Evolutionary conservation across 805 yeast genomes (phyloP), one percentile per base, ranked within the genome.

Genomic region (Cyberlindnera nakhonratchasimensis): DNA sequence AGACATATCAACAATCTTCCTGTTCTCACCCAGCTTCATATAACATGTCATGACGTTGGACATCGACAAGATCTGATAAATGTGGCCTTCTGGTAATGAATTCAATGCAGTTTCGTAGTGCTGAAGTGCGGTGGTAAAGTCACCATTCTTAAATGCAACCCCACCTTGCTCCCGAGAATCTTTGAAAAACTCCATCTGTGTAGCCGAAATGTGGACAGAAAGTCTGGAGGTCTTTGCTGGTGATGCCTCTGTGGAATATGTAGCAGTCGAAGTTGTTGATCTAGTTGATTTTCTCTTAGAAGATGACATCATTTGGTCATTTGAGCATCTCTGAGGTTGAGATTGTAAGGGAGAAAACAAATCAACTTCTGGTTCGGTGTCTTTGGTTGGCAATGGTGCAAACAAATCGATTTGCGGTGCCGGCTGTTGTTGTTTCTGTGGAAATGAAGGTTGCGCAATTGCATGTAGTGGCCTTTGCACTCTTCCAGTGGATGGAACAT

Each of bases 31-130:
- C 1, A 78, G 61, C 56, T 85, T 88, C 26, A 79, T 66, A 28
- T 69, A 70, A 5, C 86, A 77, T 0, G 82, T 71, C 0, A 93
- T 80, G 22, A 91, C 69, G 60, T 93, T 93, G 0, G 97, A 85
- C 37, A 71, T 71, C 2, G 87, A 75, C 17, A 90, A 68, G 3
- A 90, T 73, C 14, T 82, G 71, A 29, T 81, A 69, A 23, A 80
- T 72, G 60, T 91, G 96, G 9, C 67, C 66, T 2, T 57, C 51
- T 0, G 96, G 95, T 2, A 89, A 65, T 3, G 77, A 59, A 22
- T 69, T 64, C n/a, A 78, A 61, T 1, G 83, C 72, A 30, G 73
- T 66, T 24, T 76, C 70, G 58, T 86, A 93, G 40, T 71, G 70
- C 22, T 66, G 72, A 12, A 77, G 66, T 0, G 99, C 90, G 5